Evolutionary conservation across 1,139 yeast genomes (phyloP), one percentile per base, ranked within the genome.

Genomic region (Lizanozyma gosingica): DNA sequence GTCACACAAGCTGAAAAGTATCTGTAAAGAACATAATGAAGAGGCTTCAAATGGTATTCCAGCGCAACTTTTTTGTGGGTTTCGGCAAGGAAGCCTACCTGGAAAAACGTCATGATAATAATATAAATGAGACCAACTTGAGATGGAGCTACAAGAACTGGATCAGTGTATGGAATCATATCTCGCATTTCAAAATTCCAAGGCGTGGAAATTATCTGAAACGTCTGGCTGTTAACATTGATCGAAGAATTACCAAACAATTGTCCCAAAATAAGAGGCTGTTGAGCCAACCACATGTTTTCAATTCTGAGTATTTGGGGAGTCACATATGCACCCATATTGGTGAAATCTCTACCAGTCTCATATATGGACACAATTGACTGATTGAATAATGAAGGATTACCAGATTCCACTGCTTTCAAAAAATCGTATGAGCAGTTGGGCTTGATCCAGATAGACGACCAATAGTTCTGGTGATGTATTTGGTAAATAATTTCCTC

Each of bases 101-200:
- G 53, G 58, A 68, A 62, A 45, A 69, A 64, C 14, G 94, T 78
- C 42, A 84, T 60, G 57, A 86, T 79, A 48, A 86, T 73, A 55
- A 82, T 67, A 58, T 78, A 85, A 57, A 86, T 83, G 43, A 83
- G 67, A 39, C 95, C 95, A 47, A 84, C 80, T 56, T 82, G 86
- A 4, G 78, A 58, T 2, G 90, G 86, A 1, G 86, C 87, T 16
- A 71, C 50, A 17, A 80, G 54, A 2, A 73, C 77, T 2, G 75
- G 63, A 47, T 76, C 65, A 2, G 60, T 58, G 43, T 61, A 68
- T 1, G 86, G 84, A 18, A 71, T 65, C 39, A 66, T 57, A 56
- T 83, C 90, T 8, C 52, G 43, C 39, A 52, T 60, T 2, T 49
- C 37, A 45, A 78, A 69, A 1, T 48, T 47, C 2, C 76, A 57